Evolutionary conservation across 495 filamentous ascomycete species (phyloP).

Genomic region (Podospora sp.): DNA sequence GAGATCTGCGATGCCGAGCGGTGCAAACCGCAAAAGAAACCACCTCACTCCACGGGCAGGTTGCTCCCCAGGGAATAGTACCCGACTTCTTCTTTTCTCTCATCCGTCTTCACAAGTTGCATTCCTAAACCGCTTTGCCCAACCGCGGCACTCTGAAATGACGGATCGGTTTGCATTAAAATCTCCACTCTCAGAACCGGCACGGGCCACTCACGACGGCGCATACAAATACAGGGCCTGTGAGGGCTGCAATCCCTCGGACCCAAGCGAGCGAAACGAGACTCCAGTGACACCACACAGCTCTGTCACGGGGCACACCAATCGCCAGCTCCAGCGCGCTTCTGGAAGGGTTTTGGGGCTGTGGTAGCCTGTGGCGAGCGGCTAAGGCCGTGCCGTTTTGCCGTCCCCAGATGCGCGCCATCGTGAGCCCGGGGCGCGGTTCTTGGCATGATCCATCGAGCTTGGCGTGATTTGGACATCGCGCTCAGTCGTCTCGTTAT

Average conservation of each 20-base stretch:
- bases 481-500: background rate
- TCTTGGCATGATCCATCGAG: conserved; percentile 10
- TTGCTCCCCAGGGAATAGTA: too few relatives aligned
- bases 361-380: background rate
- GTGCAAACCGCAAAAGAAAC: too few relatives aligned
- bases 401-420: conserved; percentile 4
- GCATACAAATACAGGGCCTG: background rate
- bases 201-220: background rate
- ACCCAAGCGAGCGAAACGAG: background rate
- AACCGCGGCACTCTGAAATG: background rate
- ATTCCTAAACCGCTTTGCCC: background rate
- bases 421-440: conserved; percentile 8
- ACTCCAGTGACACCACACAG: background rate
- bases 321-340: background rate
- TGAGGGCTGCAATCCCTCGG: background rate
- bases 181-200: background rate
- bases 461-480: background rate
- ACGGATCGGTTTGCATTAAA: background rate
- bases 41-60: too few relatives aligned
- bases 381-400: conserved; percentile 16
- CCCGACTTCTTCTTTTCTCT: background rate
- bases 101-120: too few relatives aligned
- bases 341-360: conserved; percentile 3
- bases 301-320: background rate
- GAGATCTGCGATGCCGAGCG: too few relatives aligned